These are phyloP conservation scores for Jacaranda mimosifolia DNA, from an alignment of 257 asterid genomes.

Conservation along the genomic window DNA sequence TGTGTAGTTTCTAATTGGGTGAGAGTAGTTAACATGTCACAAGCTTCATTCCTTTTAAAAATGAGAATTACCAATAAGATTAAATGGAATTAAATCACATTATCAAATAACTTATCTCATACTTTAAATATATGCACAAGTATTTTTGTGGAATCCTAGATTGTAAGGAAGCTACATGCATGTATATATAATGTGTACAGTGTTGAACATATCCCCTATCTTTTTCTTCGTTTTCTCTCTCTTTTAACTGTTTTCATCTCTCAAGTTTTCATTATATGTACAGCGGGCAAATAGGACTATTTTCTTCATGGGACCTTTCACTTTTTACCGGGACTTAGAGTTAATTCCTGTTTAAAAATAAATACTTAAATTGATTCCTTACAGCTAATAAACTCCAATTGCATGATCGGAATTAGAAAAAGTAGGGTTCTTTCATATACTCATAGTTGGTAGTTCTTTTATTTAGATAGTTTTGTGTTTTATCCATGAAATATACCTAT, in stretches of 20 bases:
- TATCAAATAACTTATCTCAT: neutral
- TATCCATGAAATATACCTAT: too few relatives aligned
- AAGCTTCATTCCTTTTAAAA: slow-evolving; percentile 25
- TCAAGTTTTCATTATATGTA: neutral
- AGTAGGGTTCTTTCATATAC: too few relatives aligned
- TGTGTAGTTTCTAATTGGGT: slow-evolving; percentile 11
- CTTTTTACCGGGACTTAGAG: too few relatives aligned
- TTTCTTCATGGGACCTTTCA: too few relatives aligned
- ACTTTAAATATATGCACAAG: neutral
- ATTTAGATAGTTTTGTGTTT: too few relatives aligned
- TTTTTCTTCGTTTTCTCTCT: neutral
- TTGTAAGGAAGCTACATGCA: slow-evolving; percentile 23
- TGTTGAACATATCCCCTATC: neutral
- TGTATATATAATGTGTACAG: neutral
- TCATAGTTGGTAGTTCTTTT: too few relatives aligned
- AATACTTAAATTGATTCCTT: too few relatives aligned
- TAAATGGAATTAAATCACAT: slow-evolving; percentile 11
- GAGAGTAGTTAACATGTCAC: slow-evolving; percentile 13
- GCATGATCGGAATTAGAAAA: too few relatives aligned
- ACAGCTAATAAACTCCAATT: too few relatives aligned
- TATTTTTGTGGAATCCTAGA: neutral
- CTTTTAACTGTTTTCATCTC: neutral
- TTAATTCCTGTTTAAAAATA: too few relatives aligned
- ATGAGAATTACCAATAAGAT: neutral
- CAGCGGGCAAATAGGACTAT: too few relatives aligned